A percentile compares a stretch with the other conserved stretches of the same genome.
These are phyloP conservation scores for Entomortierella lignicola DNA, from an alignment of 192 early-diverging fungal genomes.

Conservation along the genomic window DNA sequence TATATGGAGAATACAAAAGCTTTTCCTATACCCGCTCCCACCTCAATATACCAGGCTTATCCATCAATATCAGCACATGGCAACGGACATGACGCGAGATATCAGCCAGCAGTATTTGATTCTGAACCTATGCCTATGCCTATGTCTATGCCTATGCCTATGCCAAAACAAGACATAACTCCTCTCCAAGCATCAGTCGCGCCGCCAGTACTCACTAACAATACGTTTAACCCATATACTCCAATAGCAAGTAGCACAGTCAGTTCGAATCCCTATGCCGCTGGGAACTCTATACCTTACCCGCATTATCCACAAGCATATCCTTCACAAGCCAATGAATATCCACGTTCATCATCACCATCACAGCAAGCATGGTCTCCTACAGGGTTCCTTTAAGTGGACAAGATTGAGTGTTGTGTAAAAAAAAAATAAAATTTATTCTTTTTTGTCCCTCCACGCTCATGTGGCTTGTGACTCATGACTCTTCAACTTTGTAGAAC, in stretches of 20 bases:
- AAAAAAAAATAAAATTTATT: too few species aligned
- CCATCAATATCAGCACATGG: neutral
- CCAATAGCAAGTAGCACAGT: neutral
- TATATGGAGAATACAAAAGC: too few species aligned
- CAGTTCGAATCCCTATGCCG: conserved; percentile 1
- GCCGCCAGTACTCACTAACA: neutral
- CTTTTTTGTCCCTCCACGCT: too few species aligned
- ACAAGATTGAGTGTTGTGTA: too few species aligned
- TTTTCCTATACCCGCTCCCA: too few species aligned
- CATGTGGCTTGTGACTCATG: conserved; percentile 14
- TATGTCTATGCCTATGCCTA: conserved; percentile 11
- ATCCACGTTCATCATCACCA: neutral
- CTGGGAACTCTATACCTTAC: neutral
- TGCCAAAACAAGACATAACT: neutral
- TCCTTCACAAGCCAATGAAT: neutral
- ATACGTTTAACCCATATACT: too few species aligned
- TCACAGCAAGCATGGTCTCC: neutral
- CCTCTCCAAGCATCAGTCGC: neutral
- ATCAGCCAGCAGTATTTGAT: neutral
- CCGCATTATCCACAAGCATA: neutral
- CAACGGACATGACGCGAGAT: neutral
- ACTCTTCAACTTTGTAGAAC: conserved; percentile 8
- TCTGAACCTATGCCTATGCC: conserved; percentile 1
- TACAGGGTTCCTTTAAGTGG: neutral
- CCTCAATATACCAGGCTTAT: too few species aligned